Conservation (phyloP, 345 rosid species). For the Hirschfeldia incana region DNA sequence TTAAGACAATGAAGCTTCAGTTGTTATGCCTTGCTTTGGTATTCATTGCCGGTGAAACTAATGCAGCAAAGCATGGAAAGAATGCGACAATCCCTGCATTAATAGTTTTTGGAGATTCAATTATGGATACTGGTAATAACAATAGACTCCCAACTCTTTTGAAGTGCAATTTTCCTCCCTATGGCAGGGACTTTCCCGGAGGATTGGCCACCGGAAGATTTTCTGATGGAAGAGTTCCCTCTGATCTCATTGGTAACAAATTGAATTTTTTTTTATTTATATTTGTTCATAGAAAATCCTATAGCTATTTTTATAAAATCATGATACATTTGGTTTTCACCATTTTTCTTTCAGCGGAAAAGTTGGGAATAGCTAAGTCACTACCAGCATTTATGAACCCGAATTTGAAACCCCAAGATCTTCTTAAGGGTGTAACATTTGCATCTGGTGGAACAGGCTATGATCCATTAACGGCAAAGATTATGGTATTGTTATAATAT, state of each 20-base stretch:
- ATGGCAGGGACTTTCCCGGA: no score
- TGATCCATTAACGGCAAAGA: conserved; percentile 54
- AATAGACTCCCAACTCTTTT: no score
- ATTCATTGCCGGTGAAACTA: not conserved
- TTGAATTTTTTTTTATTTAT: not conserved
- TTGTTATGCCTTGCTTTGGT: not conserved
- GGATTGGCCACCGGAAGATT: conserved; percentile 23
- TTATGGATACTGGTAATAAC: no score
- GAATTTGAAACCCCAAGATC: conserved; percentile 43
- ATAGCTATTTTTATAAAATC: not conserved
- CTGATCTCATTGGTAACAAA: conserved; percentile 27
- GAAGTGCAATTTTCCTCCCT: no score
- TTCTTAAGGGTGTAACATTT: conserved; percentile 59
- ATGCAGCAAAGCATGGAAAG: not conserved
- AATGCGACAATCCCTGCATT: conserved; percentile 25
- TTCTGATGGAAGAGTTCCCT: conserved; percentile 32
- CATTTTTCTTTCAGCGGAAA: conserved; percentile 39
- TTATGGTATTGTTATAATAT: conserved; percentile 36
- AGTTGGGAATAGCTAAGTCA: conserved; percentile 47
- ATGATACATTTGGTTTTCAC: not conserved
- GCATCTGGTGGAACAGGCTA: conserved; percentile 67
- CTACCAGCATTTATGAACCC: conserved; percentile 58
- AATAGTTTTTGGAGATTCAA: no score
- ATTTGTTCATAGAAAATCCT: not conserved
- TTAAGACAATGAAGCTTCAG: conserved; percentile 19